Evolutionary conservation across 352 stramenopile species (phyloP).

Genomic region (Peronospora farinosa): DNA sequence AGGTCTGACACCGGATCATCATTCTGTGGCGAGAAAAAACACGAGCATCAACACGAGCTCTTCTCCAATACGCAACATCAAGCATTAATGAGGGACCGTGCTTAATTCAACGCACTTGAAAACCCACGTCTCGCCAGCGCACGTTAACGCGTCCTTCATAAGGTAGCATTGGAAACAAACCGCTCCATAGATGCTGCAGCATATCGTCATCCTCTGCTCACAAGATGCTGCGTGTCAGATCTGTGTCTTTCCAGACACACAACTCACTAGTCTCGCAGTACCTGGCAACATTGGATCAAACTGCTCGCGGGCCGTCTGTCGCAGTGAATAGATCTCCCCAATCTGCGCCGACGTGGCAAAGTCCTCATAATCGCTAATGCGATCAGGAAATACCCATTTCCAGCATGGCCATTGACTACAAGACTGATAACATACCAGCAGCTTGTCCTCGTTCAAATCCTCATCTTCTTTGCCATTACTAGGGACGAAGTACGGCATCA

Average conservation of each 20-base stretch:
- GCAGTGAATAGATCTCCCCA: conserved; percentile 53
- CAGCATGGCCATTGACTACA: conserved; percentile 51
- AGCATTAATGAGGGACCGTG: not conserved
- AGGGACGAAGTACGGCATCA: conserved; percentile 12
- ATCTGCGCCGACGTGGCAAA: conserved; percentile 56
- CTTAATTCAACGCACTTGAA: conserved; percentile 42
- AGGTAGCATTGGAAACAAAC: conserved; percentile 53
- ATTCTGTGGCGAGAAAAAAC: conserved; percentile 31
- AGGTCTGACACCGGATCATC: conserved; percentile 57
- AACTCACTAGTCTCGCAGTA: conserved; percentile 8
- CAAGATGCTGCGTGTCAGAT: conserved; percentile 4
- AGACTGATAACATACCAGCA: conserved; percentile 10
- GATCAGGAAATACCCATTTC: conserved; percentile 56
- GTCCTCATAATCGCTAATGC: conserved; percentile 56
- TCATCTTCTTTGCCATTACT: conserved; percentile 23
- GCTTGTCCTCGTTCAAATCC: conserved; percentile 15
- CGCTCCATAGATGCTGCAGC: conserved; percentile 58
- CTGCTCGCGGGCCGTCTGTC: conserved; percentile 48
- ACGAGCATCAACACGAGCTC: not conserved
- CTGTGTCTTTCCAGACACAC: not conserved
- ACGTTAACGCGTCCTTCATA: conserved; percentile 61
- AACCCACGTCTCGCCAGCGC: conserved; percentile 58
- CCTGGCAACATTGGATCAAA: conserved; percentile 43
- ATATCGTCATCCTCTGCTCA: conserved; percentile 55
- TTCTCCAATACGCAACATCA: not conserved